Evolutionary conservation across 192 early-diverging fungal species (phyloP).

Genomic region (Diversispora epigaea): DNA sequence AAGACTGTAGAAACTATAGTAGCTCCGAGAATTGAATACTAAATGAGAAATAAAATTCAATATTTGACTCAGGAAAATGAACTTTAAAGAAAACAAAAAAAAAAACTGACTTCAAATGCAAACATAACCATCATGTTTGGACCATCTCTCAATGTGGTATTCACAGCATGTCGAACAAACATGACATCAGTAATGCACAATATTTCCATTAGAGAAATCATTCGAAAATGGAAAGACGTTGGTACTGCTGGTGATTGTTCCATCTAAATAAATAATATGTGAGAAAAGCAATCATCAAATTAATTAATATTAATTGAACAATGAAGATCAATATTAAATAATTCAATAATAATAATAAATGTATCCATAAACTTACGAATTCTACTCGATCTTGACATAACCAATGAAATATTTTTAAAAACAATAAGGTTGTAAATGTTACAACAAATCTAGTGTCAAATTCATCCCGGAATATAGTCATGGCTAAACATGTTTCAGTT

Average conservation of each 20-base stretch:
- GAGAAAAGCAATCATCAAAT: not conserved
- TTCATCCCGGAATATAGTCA: slow-evolving; percentile 95
- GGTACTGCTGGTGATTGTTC: slow-evolving; percentile 72
- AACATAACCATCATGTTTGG: slow-evolving; percentile 97
- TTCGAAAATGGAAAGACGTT: slow-evolving; percentile 67
- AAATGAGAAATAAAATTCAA: slow-evolving; percentile 2
- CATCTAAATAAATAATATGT: slow-evolving; percentile 55
- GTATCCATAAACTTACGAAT: slow-evolving; percentile 54
- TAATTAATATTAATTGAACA: not conserved
- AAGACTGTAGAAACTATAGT: slow-evolving; percentile 70
- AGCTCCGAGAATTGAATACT: slow-evolving; percentile 87
- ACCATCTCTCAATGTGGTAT: slow-evolving; percentile 61
- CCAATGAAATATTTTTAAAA: slow-evolving; percentile 98
- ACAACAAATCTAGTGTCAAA: slow-evolving; percentile 85
- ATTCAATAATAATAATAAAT: not conserved
- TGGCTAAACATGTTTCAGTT: slow-evolving; percentile 93
- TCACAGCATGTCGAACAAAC: slow-evolving; percentile 72
- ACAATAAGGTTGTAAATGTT: slow-evolving; percentile 83
- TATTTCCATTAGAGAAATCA: slow-evolving; percentile 63
- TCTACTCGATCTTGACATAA: slow-evolving; percentile 87
- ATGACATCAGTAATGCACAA: slow-evolving; percentile 71
- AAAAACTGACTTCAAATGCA: slow-evolving; percentile 82
- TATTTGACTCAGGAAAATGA: not conserved
- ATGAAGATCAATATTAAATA: not conserved
- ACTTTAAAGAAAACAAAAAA: not conserved